Conservation (phyloP, 352 stramenopile species). For the Pythium volutum region DNA sequence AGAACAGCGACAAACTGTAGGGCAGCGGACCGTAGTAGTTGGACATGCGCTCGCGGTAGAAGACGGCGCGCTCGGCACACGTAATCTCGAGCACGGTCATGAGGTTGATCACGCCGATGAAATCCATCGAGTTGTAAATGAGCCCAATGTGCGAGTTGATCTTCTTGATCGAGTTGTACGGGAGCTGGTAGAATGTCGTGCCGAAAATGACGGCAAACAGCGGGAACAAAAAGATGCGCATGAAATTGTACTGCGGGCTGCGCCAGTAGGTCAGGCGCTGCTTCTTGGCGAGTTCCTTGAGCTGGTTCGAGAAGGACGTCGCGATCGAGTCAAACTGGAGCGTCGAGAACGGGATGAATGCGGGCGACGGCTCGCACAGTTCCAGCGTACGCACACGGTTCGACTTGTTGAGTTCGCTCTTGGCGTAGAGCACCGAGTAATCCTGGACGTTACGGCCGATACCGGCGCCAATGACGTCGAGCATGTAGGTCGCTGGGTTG, state of each 20-base stretch:
- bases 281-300: conserved; percentile 33
- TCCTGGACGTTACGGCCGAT: conserved; percentile 54
- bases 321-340: conserved; percentile 45
- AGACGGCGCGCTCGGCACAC: conserved; percentile 50
- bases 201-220: conserved; percentile 51
- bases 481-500: conserved; percentile 91
- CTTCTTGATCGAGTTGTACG: conserved; percentile 25
- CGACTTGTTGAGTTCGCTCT: conserved; percentile 32
- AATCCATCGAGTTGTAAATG: conserved; percentile 70
- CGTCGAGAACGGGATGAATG: conserved; percentile 41
- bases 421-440: conserved; percentile 49
- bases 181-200: conserved; percentile 52
- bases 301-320: conserved; percentile 38
- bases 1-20: conserved; percentile 64
- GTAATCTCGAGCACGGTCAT: conserved; percentile 62
- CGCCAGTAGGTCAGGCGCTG: conserved; percentile 50
- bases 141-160: conserved; percentile 60
- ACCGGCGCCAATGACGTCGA: conserved; percentile 79
- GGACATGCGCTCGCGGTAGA: conserved; percentile 66
- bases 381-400: conserved; percentile 30
- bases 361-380: conserved; percentile 8
- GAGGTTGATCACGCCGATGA: conserved; percentile 57
- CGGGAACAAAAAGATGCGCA: conserved; percentile 50
- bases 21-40: conserved; percentile 71
- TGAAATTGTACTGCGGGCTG: conserved; percentile 50